Evolutionary conservation across 371 early-diverging fungal genomes (phyloP).

Genomic region (Phascolomyces articulosus): DNA sequence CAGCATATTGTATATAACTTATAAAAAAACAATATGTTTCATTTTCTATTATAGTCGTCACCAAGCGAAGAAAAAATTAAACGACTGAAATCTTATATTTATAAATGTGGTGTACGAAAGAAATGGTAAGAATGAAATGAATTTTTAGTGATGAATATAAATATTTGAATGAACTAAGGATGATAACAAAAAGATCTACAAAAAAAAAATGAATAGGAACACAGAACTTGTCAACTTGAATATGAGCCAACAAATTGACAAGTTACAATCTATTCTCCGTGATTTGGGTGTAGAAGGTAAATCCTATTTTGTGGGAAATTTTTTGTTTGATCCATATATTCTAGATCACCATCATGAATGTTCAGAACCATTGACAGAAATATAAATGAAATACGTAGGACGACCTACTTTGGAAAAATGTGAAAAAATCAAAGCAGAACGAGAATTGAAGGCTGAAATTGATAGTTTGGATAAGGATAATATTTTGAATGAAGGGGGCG

Average conservation of each 20-base stretch:
- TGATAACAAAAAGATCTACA: too few relatives aligned
- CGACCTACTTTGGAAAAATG: constrained; percentile 51
- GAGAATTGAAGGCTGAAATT: constrained; percentile 45
- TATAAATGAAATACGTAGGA: constrained; percentile 12
- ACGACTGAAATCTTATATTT: constrained; percentile 40
- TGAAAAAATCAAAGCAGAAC: constrained; percentile 38
- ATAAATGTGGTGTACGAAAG: constrained; percentile 52
- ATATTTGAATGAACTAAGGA: too few relatives aligned
- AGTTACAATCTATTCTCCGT: constrained; percentile 12
- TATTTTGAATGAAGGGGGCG: constrained; percentile 27
- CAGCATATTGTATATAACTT: background rate
- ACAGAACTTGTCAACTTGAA: constrained; percentile 29
- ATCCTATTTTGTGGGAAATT: too few relatives aligned
- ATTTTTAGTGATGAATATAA: too few relatives aligned
- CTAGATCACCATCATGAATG: too few relatives aligned
- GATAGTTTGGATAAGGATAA: constrained; percentile 36
- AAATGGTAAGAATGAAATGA: constrained; percentile 25
- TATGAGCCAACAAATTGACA: constrained; percentile 17
- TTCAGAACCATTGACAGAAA: too few relatives aligned
- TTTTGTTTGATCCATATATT: too few relatives aligned
- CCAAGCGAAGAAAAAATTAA: constrained; percentile 40
- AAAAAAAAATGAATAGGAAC: too few relatives aligned
- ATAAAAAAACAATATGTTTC: background rate
- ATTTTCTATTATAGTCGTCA: background rate
- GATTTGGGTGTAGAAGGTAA: constrained; percentile 27